phyloP scores from a whole-genome alignment of 495 filamentous ascomycete species.

The Chaetomium cochliodes region DNA sequence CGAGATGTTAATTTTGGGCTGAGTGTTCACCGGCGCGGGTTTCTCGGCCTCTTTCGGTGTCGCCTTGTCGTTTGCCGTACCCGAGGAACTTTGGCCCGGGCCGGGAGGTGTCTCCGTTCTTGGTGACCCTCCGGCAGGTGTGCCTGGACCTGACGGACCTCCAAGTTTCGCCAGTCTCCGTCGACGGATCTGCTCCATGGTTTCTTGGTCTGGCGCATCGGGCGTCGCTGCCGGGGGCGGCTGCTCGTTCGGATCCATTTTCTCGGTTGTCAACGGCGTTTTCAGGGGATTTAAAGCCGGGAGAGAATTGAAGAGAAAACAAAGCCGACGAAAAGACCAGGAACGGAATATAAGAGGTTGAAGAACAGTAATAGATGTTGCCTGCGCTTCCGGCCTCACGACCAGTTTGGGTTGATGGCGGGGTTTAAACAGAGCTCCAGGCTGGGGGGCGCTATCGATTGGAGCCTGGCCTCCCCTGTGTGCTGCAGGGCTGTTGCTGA shows the following conservation, averaged over 20 bases:
- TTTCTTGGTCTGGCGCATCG: conserved; percentile 38
- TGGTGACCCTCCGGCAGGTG: conserved; percentile 18
- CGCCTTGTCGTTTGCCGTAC: conserved; percentile 15
- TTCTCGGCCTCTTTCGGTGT: conserved; percentile 2
- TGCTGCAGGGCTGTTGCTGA: background rate
- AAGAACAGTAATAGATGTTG: conserved; percentile 3
- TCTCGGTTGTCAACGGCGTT: background rate
- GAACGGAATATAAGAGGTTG: background rate
- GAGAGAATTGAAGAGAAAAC: background rate
- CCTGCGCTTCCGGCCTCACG: conserved; percentile 11
- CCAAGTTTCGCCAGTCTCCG: conserved; percentile 46
- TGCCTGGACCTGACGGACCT: conserved; percentile 24
- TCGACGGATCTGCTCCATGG: conserved; percentile 43
- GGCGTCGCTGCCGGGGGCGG: conserved; percentile 27
- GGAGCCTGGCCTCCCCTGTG: conserved; percentile 11
- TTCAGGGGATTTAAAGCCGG: background rate
- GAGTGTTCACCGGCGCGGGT: conserved; percentile 9
- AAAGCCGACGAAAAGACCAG: background rate
- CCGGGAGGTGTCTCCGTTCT: conserved; percentile 14
- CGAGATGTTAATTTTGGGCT: conserved; percentile 36
- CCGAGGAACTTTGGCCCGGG: conserved; percentile 15
- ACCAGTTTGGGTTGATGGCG: conserved; percentile 22
- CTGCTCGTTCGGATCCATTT: conserved; percentile 37
- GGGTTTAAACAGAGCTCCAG: conserved; percentile 23
- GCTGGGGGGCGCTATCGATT: conserved; percentile 14